phyloP scores from a whole-genome alignment of 2,329 filamentous ascomycete species.

The Apiospora malaysiana region DNA sequence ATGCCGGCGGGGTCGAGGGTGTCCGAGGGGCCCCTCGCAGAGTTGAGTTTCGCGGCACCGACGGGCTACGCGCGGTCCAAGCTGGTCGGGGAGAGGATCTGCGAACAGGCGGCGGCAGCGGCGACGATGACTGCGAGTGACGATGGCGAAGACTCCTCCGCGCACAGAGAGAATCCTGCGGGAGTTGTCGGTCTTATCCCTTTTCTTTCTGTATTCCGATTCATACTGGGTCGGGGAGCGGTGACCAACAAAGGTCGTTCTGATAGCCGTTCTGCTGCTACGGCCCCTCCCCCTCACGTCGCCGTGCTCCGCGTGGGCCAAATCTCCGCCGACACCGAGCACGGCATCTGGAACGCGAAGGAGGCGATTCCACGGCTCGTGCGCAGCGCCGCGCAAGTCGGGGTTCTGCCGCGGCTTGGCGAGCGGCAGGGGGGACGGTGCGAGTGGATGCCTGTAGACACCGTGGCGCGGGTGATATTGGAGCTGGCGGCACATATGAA shows the following conservation, averaged over 20 bases:
- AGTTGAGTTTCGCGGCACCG: slow-evolving; percentile 34
- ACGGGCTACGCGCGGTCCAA: slow-evolving; percentile 47
- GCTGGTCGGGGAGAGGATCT: slow-evolving; percentile 44
- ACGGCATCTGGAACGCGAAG: slow-evolving; percentile 38
- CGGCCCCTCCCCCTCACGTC: slow-evolving; percentile 18
- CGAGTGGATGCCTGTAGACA: slow-evolving; percentile 41
- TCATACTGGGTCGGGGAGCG: too few relatives aligned
- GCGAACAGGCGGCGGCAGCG: slow-evolving; percentile 36
- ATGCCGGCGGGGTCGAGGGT: slow-evolving; percentile 37
- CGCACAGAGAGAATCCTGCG: too few relatives aligned
- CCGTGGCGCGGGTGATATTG: slow-evolving; percentile 28
- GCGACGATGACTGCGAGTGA: slow-evolving; percentile 27
- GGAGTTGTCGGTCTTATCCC: too few relatives aligned
- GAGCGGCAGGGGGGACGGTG: slow-evolving; percentile 34
- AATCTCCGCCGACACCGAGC: slow-evolving; percentile 40
- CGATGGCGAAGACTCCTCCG: too few relatives aligned
- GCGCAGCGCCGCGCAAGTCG: slow-evolving; percentile 31
- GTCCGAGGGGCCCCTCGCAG: slow-evolving; percentile 36
- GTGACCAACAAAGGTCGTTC: too few relatives aligned
- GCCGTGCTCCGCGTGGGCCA: slow-evolving; percentile 44
- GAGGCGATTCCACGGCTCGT: slow-evolving; percentile 37
- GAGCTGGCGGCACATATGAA: slow-evolving; percentile 7
- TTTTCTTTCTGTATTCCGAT: too few relatives aligned
- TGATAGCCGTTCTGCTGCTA: too few relatives aligned
- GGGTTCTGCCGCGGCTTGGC: slow-evolving; percentile 32